phyloP scores from a whole-genome alignment of 2,329 filamentous ascomycete species.

The Colletotrichum coccodes region DNA sequence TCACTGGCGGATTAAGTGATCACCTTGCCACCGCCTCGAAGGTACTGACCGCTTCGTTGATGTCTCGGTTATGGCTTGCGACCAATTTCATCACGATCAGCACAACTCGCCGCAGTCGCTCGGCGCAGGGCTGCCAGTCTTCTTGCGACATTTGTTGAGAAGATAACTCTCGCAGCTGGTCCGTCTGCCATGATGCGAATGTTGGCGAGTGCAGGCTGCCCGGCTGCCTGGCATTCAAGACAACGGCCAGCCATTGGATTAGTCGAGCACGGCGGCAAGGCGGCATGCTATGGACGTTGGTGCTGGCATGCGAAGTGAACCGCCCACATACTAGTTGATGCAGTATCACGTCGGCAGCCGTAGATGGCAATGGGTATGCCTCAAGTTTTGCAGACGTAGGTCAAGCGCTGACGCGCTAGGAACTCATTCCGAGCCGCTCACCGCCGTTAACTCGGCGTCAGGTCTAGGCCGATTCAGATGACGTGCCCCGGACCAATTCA shows the following conservation, averaged over 20 bases:
- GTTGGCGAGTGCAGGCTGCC: not conserved
- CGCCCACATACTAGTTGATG: not conserved
- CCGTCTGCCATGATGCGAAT: not conserved
- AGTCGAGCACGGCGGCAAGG: not conserved
- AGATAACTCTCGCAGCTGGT: not conserved
- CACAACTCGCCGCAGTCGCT: not conserved
- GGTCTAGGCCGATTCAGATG: not conserved
- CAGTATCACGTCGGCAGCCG: not conserved
- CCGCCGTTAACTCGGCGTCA: too few species aligned
- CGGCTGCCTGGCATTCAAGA: not conserved
- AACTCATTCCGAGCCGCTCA: too few species aligned
- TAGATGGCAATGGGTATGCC: too few species aligned
- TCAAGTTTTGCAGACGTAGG: too few species aligned
- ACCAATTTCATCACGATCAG: not conserved
- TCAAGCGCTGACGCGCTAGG: too few species aligned
- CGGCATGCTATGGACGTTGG: not conserved
- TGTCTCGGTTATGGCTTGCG: not conserved
- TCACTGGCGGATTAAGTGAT: not conserved
- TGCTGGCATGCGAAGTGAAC: not conserved
- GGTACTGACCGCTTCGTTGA: not conserved
- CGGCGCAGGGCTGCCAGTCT: not conserved
- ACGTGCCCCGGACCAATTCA: not conserved
- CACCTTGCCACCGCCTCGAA: not conserved
- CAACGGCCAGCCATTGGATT: not conserved
- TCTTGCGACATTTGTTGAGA: not conserved